These are phyloP conservation scores for Carex kokanica DNA, from an alignment of 176 grass and related monocot species.

Conservation along the genomic window DNA sequence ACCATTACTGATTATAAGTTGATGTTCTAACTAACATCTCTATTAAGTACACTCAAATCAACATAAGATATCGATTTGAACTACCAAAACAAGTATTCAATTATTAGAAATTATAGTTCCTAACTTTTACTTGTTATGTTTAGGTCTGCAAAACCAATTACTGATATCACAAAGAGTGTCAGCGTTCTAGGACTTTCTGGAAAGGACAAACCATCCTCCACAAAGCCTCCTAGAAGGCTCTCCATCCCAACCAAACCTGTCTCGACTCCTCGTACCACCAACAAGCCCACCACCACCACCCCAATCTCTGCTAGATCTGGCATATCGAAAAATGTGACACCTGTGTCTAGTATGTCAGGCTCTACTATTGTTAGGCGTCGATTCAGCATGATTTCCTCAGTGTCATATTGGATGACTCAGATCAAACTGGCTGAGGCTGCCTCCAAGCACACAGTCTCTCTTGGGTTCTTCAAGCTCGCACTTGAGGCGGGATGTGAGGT, in stretches of 20 bases:
- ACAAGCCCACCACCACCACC: not conserved
- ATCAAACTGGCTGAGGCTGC: conserved; percentile 85
- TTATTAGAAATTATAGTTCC: conserved; percentile 6
- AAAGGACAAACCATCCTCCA: conserved; percentile 38
- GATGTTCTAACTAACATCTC: not conserved
- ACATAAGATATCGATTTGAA: conserved; percentile 1
- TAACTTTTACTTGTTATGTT: conserved; percentile 23
- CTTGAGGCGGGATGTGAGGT: conserved; percentile 88
- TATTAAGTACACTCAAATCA: not conserved
- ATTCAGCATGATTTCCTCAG: conserved; percentile 74
- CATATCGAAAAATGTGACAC: conserved; percentile 66
- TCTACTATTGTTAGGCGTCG: conserved; percentile 55
- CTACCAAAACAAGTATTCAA: not conserved
- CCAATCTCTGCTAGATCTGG: conserved; percentile 38
- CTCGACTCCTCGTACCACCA: conserved; percentile 33
- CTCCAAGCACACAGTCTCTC: conserved; percentile 63
- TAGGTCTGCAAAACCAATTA: conserved; percentile 46
- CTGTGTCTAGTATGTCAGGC: conserved; percentile 59
- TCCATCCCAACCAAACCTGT: conserved; percentile 65
- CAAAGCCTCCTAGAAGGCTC: conserved; percentile 66
- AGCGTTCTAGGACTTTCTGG: conserved; percentile 54
- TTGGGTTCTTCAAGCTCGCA: conserved; percentile 94
- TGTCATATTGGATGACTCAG: conserved; percentile 92
- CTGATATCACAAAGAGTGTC: conserved; percentile 68
- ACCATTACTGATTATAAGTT: not conserved